These are phyloP conservation scores for Rutstroemia sp. DNA, from an alignment of 2,329 filamentous ascomycete genomes.

Conservation along the genomic window DNA sequence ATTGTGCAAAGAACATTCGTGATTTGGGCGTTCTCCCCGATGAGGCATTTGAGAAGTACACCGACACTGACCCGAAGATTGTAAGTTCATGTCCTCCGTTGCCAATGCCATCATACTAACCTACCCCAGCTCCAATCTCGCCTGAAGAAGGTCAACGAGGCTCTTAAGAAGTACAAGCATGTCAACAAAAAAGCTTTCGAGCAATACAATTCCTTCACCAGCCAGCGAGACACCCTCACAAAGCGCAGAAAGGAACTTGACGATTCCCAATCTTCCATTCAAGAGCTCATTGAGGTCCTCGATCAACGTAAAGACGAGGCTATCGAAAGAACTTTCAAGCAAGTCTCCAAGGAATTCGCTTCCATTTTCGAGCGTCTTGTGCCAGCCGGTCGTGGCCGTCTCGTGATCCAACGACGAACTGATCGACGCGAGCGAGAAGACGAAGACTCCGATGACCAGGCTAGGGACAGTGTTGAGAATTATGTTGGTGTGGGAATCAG, in stretches of 20 bases:
- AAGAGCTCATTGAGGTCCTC: constrained; percentile 84
- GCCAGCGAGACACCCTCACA: constrained; percentile 78
- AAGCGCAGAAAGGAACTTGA: constrained; percentile 83
- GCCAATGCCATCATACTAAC: constrained; percentile 1
- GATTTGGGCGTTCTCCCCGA: constrained; percentile 90
- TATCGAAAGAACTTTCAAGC: constrained; percentile 96
- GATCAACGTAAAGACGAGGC: constrained; percentile 96
- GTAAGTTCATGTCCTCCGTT: constrained; percentile 39
- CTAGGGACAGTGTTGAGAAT: constrained; percentile 73
- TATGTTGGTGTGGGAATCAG: constrained; percentile 95
- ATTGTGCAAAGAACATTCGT: constrained; percentile 82
- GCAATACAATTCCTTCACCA: constrained; percentile 96
- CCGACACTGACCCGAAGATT: constrained; percentile 69
- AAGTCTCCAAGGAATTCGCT: constrained; percentile 89
- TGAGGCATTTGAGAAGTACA: constrained; percentile 87
- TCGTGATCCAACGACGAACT: constrained; percentile 86
- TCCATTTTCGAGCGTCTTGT: constrained; percentile 93
- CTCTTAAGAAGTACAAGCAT: constrained; percentile 91
- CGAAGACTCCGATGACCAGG: constrained; percentile 64
- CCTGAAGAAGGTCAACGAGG: constrained; percentile 85
- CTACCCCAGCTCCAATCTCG: constrained; percentile 33
- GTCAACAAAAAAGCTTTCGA: constrained; percentile 99
- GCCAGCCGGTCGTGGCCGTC: constrained; percentile 80
- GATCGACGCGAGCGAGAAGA: constrained; percentile 59
- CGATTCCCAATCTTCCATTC: constrained; percentile 76